phyloP scores from a whole-genome alignment of 352 stramenopile species.

The Pythium monospermum region DNA sequence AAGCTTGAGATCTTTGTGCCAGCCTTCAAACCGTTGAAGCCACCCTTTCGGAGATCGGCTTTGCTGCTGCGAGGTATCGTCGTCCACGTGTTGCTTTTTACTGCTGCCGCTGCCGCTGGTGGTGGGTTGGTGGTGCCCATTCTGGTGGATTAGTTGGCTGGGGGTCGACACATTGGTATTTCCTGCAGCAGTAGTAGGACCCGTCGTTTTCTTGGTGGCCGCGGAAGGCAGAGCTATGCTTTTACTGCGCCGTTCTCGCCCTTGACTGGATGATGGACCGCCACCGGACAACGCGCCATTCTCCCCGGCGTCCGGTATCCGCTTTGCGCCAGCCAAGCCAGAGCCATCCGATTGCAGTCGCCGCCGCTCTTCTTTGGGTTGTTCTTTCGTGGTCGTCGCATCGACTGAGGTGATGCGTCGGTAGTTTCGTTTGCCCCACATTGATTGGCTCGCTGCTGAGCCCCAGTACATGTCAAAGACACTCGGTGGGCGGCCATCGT shows the following conservation, averaged over 20 bases:
- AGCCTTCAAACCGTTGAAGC: constrained; percentile 77
- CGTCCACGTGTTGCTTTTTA: constrained; percentile 25
- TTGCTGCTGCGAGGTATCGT: constrained; percentile 31
- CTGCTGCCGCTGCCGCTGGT: neutral
- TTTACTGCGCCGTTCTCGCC: constrained; percentile 48
- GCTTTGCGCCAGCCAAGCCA: constrained; percentile 5
- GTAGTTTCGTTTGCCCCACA: constrained; percentile 52
- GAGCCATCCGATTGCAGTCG: constrained; percentile 37
- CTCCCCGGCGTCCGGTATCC: constrained; percentile 14
- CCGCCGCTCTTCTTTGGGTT: constrained; percentile 28
- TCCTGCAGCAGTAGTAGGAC: too few relatives aligned
- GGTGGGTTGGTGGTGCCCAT: neutral
- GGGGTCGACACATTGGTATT: too few relatives aligned
- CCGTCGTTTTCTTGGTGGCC: constrained; percentile 22
- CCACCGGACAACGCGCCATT: neutral
- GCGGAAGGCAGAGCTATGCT: constrained; percentile 55
- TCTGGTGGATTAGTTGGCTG: constrained; percentile 18
- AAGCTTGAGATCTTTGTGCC: constrained; percentile 73
- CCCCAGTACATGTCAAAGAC: constrained; percentile 64
- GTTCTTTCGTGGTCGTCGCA: constrained; percentile 21
- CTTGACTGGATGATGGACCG: too few relatives aligned
- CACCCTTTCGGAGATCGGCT: constrained; percentile 60
- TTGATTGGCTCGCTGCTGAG: constrained; percentile 45
- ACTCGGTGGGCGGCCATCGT: constrained; percentile 31
- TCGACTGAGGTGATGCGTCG: constrained; percentile 40